Percentiles rank a stretch among this genome's conserved stretches.
Conservation (phyloP, 2,329 filamentous ascomycete species). For the Neofusicoccum kwambonambiense region DNA sequence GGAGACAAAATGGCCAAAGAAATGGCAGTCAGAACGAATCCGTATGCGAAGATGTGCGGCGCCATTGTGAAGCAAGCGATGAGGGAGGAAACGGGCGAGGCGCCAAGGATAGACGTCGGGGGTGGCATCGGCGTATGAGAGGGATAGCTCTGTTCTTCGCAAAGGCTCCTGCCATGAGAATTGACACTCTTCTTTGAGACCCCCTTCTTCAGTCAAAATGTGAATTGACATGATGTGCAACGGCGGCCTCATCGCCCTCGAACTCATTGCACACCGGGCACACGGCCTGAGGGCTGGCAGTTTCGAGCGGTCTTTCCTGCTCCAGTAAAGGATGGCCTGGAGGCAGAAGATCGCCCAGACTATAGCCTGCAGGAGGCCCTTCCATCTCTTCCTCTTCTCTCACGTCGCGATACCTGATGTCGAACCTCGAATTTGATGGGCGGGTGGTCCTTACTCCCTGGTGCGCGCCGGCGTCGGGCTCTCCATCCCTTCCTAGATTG, state of each 20-base stretch:
- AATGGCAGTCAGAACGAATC: constrained; percentile 60
- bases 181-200: neutral
- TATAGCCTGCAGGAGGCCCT: constrained; percentile 6
- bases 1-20: constrained; percentile 58
- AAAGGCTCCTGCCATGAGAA: neutral
- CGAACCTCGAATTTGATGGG: neutral
- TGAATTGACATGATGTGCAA: constrained; percentile 64
- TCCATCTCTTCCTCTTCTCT: constrained; percentile 16
- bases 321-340: constrained; percentile 15
- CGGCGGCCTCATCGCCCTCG: constrained; percentile 66
- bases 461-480: neutral
- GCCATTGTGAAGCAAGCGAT: constrained; percentile 61
- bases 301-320: constrained; percentile 23
- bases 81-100: constrained; percentile 49
- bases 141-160: neutral
- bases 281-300: constrained; percentile 24
- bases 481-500: constrained; percentile 29
- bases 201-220: constrained; percentile 48
- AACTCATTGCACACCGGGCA: constrained; percentile 69
- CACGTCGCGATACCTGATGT: constrained; percentile 18
- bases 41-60: constrained; percentile 62
- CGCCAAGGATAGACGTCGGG: constrained; percentile 16
- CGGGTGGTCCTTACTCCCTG: neutral
- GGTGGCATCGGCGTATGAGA: neutral
- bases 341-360: constrained; percentile 11